phyloP scores from a whole-genome alignment of 257 asterid species.

The Phtheirospermum japonicum region DNA sequence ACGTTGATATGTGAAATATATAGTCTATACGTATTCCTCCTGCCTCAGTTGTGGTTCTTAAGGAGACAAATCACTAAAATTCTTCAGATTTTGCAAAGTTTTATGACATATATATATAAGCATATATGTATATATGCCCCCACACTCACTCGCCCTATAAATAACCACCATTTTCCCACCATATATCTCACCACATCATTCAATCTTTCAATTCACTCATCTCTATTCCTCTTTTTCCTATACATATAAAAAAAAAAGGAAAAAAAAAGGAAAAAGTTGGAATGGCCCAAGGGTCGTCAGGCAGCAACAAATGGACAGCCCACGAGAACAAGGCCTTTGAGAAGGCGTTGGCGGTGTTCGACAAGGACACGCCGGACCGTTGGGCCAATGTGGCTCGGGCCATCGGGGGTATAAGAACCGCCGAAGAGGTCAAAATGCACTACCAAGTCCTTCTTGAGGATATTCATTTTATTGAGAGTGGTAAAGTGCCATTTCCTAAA shows the following conservation, averaged over 20 bases:
- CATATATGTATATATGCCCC: too few species aligned
- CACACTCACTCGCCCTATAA: conserved; percentile 26
- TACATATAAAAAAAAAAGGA: neutral
- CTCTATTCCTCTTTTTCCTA: neutral
- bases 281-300: conserved; percentile 32
- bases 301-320: conserved; percentile 45
- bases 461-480: conserved; percentile 58
- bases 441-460: conserved; percentile 66
- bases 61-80: conserved; percentile 39
- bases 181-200: conserved; percentile 20
- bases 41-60: conserved; percentile 54
- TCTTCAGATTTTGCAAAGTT: conserved; percentile 34
- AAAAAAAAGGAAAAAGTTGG: neutral
- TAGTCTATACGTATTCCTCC: too few species aligned
- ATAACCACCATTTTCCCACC: conserved; percentile 28
- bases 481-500: conserved; percentile 65
- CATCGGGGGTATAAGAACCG: conserved; percentile 55
- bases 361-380: conserved; percentile 74
- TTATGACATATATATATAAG: too few species aligned
- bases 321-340: conserved; percentile 82
- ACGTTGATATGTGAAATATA: too few species aligned
- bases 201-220: neutral
- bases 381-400: conserved; percentile 80
- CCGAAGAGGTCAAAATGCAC: conserved; percentile 74
- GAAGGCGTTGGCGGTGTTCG: conserved; percentile 66